A percentile compares a stretch with the other conserved stretches of the same genome.
phyloP scores from a whole-genome alignment of 148 eudicot genomes.

The Rhododendron simsii region DNA sequence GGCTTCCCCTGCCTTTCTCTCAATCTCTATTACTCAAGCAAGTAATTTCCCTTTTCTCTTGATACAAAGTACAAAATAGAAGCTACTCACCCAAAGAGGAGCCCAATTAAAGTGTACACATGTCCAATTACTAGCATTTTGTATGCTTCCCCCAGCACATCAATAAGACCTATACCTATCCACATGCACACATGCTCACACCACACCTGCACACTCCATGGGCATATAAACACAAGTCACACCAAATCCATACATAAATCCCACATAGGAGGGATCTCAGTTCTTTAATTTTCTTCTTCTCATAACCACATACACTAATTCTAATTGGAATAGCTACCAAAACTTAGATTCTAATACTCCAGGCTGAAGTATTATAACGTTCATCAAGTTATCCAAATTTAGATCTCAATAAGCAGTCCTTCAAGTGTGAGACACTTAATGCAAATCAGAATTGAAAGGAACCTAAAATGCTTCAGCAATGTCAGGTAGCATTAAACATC shows the following conservation, averaged over 20 bases:
- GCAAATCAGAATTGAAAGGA: neutral
- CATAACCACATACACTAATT: neutral
- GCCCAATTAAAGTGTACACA: neutral
- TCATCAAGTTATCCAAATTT: neutral
- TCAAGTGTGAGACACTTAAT: neutral
- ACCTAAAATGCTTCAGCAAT: neutral
- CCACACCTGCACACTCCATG: neutral
- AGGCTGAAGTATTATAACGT: neutral
- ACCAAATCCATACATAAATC: neutral
- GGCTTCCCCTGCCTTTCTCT: neutral
- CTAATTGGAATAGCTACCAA: neutral
- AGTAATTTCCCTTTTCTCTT: neutral
- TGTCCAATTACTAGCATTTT: neutral
- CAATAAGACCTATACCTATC: neutral
- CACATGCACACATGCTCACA: neutral
- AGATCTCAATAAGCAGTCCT: neutral
- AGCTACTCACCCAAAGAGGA: neutral
- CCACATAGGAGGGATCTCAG: neutral
- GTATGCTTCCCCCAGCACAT: neutral
- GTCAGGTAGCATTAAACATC: neutral
- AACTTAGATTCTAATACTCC: neutral
- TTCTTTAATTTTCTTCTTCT: neutral
- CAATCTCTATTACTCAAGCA: neutral
- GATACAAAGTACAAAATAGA: neutral
- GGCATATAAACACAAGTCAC: neutral